Conservation (phyloP, 2,329 filamentous ascomycete genomes). For the Thielaviopsis ethacetica region DNA sequence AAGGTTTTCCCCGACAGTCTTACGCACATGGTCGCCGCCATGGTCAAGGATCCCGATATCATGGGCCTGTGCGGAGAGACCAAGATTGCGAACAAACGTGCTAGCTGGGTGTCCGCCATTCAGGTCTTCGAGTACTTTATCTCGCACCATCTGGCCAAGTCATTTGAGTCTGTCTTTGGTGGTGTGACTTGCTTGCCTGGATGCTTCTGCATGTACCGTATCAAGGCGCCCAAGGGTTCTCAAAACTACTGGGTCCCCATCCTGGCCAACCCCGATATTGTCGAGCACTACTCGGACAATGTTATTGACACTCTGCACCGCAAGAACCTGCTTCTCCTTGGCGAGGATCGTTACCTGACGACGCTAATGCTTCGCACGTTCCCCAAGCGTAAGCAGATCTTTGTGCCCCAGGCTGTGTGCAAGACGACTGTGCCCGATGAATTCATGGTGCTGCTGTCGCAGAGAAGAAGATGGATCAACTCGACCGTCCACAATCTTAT, state of each 20-base stretch:
- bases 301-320: slow-evolving; percentile 96
- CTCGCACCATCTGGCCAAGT: slow-evolving; percentile 90
- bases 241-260: slow-evolving; percentile 99
- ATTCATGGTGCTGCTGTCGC: slow-evolving; percentile 83
- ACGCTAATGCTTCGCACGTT: slow-evolving; percentile 98
- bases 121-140: slow-evolving; percentile 99
- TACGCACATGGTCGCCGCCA: slow-evolving; percentile 96
- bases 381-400: slow-evolving; percentile 96
- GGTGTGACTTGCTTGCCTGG: slow-evolving; percentile 97
- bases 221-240: slow-evolving; percentile 95
- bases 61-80: slow-evolving; percentile 99
- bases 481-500: slow-evolving; percentile 97
- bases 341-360: slow-evolving; percentile 87
- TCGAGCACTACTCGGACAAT: slow-evolving; percentile 98
- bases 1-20: slow-evolving; percentile 97
- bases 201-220: slow-evolving; percentile 99
- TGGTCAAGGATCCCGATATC: slow-evolving; percentile 98
- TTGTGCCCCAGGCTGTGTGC: slow-evolving; percentile 95
- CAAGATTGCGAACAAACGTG: slow-evolving; percentile 96
- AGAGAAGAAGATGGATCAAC: slow-evolving; percentile 97
- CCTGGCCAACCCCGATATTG: slow-evolving; percentile 91
- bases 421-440: slow-evolving; percentile 92
- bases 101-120: slow-evolving; percentile 91
- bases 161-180: slow-evolving; percentile 95
- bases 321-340: slow-evolving; percentile 83